Percentiles rank a stretch among this genome's conserved stretches.
Evolutionary conservation across 2,329 filamentous ascomycete species (phyloP).

Genomic region (Tolypocladium endophyticum): DNA sequence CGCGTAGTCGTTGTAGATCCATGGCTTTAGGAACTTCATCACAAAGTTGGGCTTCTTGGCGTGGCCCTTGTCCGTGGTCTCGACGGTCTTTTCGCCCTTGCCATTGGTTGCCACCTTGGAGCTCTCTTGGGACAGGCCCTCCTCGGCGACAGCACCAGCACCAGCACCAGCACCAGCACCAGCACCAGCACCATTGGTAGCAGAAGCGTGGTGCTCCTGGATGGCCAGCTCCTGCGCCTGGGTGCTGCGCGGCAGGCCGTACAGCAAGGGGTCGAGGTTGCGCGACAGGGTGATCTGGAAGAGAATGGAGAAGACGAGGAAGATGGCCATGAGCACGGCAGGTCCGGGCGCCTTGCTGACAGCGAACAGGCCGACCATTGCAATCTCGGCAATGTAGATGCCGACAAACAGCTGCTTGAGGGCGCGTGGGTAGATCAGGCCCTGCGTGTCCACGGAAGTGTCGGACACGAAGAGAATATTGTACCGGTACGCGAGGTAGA

Average conservation of each 20-base stretch:
- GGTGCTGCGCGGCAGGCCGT: constrained; percentile 57
- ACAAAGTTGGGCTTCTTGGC: constrained; percentile 42
- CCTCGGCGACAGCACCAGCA: constrained; percentile 16
- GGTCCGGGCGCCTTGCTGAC: constrained; percentile 59
- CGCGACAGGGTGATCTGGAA: constrained; percentile 64
- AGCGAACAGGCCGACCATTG: constrained; percentile 71
- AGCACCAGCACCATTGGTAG: constrained; percentile 12
- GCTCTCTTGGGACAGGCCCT: constrained; percentile 7
- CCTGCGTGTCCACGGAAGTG: constrained; percentile 73
- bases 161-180: constrained; percentile 20
- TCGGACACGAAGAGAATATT: constrained; percentile 76
- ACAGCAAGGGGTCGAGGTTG: constrained; percentile 60
- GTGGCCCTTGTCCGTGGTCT: constrained; percentile 8
- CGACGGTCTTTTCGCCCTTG: constrained; percentile 12
- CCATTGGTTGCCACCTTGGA: constrained; percentile 7
- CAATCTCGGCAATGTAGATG: constrained; percentile 69
- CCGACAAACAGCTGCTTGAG: constrained; percentile 79
- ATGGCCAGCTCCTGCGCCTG: constrained; percentile 30
- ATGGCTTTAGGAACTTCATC: constrained; percentile 60
- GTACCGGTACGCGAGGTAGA: constrained; percentile 81
- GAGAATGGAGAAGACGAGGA: constrained; percentile 64
- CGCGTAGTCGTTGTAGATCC: constrained; percentile 62
- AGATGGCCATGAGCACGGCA: constrained; percentile 62
- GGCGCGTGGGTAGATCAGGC: constrained; percentile 77
- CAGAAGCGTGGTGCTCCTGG: constrained; percentile 9